These are phyloP conservation scores for Russula compacta DNA, from an alignment of 768 basidiomycete genomes.

Conservation along the genomic window DNA sequence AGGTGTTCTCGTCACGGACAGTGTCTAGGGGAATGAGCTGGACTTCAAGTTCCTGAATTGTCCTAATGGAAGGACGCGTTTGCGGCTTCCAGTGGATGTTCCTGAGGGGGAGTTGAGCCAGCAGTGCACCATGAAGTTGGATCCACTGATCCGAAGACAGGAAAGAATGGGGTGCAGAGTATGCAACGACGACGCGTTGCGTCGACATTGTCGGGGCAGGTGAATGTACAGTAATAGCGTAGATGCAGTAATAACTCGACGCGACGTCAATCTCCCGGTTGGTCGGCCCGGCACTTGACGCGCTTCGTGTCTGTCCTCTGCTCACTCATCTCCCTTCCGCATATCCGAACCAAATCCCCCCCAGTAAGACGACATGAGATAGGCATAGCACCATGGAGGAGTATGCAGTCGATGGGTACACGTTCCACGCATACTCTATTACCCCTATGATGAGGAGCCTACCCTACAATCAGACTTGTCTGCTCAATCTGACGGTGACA, in stretches of 20 bases:
- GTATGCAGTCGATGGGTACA: constrained; percentile 66
- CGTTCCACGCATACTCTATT: constrained; percentile 85
- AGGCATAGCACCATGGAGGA: constrained; percentile 50
- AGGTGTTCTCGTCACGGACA: constrained; percentile 61
- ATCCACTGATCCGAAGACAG: constrained; percentile 66
- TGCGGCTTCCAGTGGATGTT: constrained; percentile 90
- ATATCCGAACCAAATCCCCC: constrained; percentile 47
- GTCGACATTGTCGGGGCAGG: constrained; percentile 26
- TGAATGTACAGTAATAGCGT: not conserved
- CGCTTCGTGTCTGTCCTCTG: not conserved
- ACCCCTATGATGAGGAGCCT: constrained; percentile 52
- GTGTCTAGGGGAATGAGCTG: constrained; percentile 59
- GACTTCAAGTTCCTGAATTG: constrained; percentile 84
- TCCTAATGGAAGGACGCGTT: constrained; percentile 62
- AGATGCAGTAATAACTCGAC: not conserved
- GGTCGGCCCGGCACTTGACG: not conserved
- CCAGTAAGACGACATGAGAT: constrained; percentile 43
- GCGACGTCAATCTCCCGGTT: not conserved
- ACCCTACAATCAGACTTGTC: constrained; percentile 9
- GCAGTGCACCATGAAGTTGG: constrained; percentile 54
- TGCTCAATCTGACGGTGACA: constrained; percentile 7
- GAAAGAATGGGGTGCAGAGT: constrained; percentile 52
- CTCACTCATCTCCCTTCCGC: not conserved
- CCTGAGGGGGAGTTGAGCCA: constrained; percentile 72
- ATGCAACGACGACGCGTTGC: constrained; percentile 58